phyloP scores from a whole-genome alignment of 2,329 filamentous ascomycete species.

The Epichloe glyceriae region DNA sequence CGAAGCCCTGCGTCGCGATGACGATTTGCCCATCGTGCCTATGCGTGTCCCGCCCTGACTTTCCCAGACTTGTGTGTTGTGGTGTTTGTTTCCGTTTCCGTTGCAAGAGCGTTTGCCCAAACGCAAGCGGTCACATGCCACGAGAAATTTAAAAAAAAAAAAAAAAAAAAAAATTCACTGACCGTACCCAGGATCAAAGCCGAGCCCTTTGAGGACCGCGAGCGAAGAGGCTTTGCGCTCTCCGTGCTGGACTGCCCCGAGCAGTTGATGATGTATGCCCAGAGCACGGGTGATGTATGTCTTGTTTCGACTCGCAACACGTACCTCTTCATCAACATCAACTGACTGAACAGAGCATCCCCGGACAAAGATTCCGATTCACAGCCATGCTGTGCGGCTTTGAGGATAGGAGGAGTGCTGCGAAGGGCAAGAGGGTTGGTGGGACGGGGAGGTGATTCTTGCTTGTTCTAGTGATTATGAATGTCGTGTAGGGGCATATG shows the following conservation, averaged over 20 bases:
- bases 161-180: background rate
- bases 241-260: constrained; percentile 44
- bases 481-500: background rate
- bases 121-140: background rate
- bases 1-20: too few relatives aligned
- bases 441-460: background rate
- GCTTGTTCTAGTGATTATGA: background rate
- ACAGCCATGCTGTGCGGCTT: constrained; percentile 42
- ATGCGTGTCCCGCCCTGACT: too few relatives aligned
- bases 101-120: too few relatives aligned
- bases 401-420: constrained; percentile 10
- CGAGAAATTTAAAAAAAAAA: too few relatives aligned
- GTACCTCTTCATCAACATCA: fast-evolving
- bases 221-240: constrained; percentile 36
- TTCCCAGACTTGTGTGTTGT: too few relatives aligned
- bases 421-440: background rate
- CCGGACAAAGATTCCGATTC: constrained; percentile 42
- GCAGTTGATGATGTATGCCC: constrained; percentile 45
- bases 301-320: too few relatives aligned
- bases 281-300: constrained; percentile 40
- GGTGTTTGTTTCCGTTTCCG: too few relatives aligned
- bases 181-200: constrained; percentile 3
- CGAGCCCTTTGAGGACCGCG: constrained; percentile 29
- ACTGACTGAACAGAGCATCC: constrained; percentile 32
- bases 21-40: too few relatives aligned